These are phyloP conservation scores for Dictyostelium discoideum DNA, from an alignment of 78 protist species.

Conservation along the genomic window DNA sequence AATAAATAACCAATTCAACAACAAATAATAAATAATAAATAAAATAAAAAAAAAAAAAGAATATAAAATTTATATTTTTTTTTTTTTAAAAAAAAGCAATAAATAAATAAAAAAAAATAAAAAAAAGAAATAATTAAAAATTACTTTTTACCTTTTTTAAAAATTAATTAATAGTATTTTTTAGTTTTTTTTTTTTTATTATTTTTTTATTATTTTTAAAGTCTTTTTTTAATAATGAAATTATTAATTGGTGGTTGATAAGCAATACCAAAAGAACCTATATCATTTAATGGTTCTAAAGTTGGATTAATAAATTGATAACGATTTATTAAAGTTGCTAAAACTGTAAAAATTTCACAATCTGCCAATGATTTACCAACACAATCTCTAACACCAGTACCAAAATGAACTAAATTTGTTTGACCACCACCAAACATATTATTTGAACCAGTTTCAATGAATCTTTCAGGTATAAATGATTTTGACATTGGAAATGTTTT, in stretches of 20 bases:
- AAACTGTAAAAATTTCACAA: neutral
- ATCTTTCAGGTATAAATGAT: slow-evolving; percentile 19
- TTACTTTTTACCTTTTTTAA: no score
- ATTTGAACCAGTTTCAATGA: neutral
- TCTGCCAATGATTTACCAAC: neutral
- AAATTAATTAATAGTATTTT: no score
- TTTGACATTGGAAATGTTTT: neutral
- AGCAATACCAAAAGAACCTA: neutral
- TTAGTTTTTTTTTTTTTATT: neutral
- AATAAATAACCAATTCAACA: no score
- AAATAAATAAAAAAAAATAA: no score
- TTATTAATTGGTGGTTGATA: neutral
- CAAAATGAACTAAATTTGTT: neutral
- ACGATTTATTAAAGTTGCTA: neutral
- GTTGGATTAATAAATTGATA: neutral
- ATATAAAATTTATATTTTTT: no score
- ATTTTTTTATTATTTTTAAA: neutral
- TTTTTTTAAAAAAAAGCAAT: no score
- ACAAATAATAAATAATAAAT: no score
- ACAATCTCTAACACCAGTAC: neutral
- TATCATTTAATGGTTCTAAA: neutral
- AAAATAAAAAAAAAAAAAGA: no score
- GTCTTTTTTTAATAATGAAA: neutral
- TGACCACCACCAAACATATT: neutral
- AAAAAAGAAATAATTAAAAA: no score